Base-by-base conservation (phyloP, 768 basidiomycete genomes). In the Tulasnella sp. region DNA sequence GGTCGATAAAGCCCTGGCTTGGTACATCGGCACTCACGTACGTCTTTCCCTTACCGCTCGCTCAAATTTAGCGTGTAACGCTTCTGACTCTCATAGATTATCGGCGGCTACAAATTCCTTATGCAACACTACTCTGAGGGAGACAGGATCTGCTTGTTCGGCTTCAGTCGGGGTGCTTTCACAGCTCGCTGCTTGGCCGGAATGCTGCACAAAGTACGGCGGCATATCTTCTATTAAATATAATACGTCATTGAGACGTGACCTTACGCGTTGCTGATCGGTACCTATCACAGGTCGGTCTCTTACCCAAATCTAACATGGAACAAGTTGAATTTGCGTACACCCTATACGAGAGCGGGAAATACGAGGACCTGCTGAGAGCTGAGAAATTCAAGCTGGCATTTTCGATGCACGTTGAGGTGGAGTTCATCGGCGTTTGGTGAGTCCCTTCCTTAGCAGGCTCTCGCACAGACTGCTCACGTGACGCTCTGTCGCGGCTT, bases 1-100 rank as follows among this genome's bases (percentile, higher is more conserved):
- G 5, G 25, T 71, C 6, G 78, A 77, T 49, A 22, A 69, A 45
- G 76, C 31, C 31, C n/a, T 78, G 0, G 78, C 77, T 12, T 77
- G 76, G 78, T 72, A 78, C 70, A 42, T 78, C 31, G 64, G 78
- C 14, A 77, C 29, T 14, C 78, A 78, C 31, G 68, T 76, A 93
- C 82, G 90, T 42, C 22, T n/a, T 15, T 31, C 19, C 22, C 25
- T 14, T 34, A n/a, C n/a, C n/a, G n/a, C n/a, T n/a, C n/a, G n/a
- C n/a, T n/a, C n/a, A n/a, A n/a, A n/a, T n/a, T n/a, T n/a, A n/a
- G n/a, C n/a, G n/a, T n/a, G n/a, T n/a, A n/a, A n/a, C n/a, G n/a
- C n/a, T n/a, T n/a, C n/a, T n/a, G n/a, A n/a, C n/a, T n/a, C n/a
- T n/a, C n/a, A n/a, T 8, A 40, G 76, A 42, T 78, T 72, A 34